A percentile compares a stretch with the other conserved stretches of the same genome.
These are phyloP conservation scores for Lanmaoa rubissima DNA, from an alignment of 768 basidiomycete genomes.

Conservation along the genomic window DNA sequence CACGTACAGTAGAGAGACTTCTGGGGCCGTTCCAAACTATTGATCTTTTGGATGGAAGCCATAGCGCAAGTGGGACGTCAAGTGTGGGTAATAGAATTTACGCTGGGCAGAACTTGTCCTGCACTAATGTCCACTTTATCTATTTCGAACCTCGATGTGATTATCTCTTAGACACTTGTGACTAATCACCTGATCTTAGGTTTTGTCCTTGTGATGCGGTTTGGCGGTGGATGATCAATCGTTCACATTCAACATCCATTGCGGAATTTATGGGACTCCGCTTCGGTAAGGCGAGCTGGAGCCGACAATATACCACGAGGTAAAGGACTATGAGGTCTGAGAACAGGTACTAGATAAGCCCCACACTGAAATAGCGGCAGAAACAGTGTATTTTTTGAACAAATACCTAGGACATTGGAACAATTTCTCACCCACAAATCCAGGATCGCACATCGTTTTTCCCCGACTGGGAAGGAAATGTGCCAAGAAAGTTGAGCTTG, in stretches of 20 bases:
- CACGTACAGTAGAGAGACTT: slow-evolving; percentile 14
- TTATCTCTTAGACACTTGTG: not conserved
- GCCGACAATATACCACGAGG: not conserved
- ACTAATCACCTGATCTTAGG: slow-evolving; percentile 1
- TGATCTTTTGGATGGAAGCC: slow-evolving; percentile 56
- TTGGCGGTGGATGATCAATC: not conserved
- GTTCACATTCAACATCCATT: not conserved
- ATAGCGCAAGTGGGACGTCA: slow-evolving; percentile 19
- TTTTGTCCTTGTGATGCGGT: slow-evolving; percentile 2
- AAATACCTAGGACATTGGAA: slow-evolving; percentile 1
- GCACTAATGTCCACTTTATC: not conserved
- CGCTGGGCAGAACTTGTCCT: not conserved
- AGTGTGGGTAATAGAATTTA: not conserved
- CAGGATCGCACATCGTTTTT: not conserved
- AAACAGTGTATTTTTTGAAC: not conserved
- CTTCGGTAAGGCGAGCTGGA: not conserved
- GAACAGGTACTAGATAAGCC: not conserved
- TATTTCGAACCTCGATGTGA: slow-evolving; percentile 5
- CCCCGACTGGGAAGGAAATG: not conserved
- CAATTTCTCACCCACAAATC: slow-evolving; percentile 8
- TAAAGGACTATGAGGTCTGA: not conserved
- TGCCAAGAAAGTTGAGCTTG: not conserved
- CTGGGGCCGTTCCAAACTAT: slow-evolving; percentile 44
- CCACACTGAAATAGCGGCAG: slow-evolving; percentile 10
- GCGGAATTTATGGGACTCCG: slow-evolving; percentile 1